Evolutionary conservation across 2,329 filamentous ascomycete genomes (phyloP).

Genomic region (Trichophyton mentagrophytes): DNA sequence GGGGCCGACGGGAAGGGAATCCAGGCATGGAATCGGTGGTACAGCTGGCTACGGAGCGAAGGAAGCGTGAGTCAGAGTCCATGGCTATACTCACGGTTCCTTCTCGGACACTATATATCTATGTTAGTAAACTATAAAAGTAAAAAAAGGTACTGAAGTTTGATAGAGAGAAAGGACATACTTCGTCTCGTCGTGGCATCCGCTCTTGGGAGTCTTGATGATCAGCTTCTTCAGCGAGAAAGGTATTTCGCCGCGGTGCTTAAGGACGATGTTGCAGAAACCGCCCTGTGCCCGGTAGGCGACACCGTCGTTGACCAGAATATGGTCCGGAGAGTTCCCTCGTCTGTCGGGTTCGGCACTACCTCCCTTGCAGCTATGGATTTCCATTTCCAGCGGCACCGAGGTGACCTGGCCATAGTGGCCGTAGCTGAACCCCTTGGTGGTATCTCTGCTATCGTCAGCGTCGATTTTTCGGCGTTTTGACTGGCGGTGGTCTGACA

Average conservation of each 20-base stretch:
- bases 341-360: slow-evolving; percentile 27
- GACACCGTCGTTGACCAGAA: slow-evolving; percentile 66
- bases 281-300: slow-evolving; percentile 88
- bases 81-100: slow-evolving; percentile 88
- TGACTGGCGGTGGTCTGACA: slow-evolving; percentile 17
- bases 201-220: slow-evolving; percentile 65
- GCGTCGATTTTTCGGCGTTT: slow-evolving; percentile 62
- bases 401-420: slow-evolving; percentile 77
- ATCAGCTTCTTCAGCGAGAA: slow-evolving; percentile 77
- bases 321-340: slow-evolving; percentile 60
- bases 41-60: slow-evolving; percentile 45
- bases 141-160: not conserved
- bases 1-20: not conserved
- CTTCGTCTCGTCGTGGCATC: slow-evolving; percentile 58
- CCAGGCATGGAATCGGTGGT: not conserved
- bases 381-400: slow-evolving; percentile 70
- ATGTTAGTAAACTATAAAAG: slow-evolving; percentile 14
- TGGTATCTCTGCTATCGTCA: slow-evolving; percentile 40
- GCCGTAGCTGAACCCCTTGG: slow-evolving; percentile 61
- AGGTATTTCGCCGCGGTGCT: slow-evolving; percentile 64
- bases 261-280: slow-evolving; percentile 73
- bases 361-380: slow-evolving; percentile 73
- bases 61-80: slow-evolving; percentile 63
- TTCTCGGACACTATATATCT: slow-evolving; percentile 43
- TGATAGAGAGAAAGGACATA: slow-evolving; percentile 38